A percentile compares a stretch with the other conserved stretches of the same genome.
Conservation (phyloP, 306 rosid species). For the Arachis hypogaea region DNA sequence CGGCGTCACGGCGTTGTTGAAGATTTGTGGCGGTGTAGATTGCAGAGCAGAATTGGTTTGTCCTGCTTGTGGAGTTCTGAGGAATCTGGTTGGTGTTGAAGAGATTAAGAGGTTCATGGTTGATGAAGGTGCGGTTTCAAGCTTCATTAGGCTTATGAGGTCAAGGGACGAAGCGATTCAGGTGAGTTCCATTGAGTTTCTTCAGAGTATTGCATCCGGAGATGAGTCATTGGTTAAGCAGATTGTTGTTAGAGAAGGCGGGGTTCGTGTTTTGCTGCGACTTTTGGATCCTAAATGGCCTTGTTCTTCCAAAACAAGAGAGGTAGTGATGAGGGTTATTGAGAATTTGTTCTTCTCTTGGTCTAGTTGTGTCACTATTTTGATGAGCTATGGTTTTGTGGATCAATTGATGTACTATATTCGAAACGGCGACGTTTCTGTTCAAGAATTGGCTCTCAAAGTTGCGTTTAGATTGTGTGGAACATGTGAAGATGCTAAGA, state of each 20-base stretch:
- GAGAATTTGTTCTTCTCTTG: slow-evolving; percentile 68
- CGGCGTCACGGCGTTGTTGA: slow-evolving; percentile 75
- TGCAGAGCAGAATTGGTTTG: slow-evolving; percentile 57
- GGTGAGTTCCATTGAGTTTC: slow-evolving; percentile 63
- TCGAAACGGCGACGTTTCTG: slow-evolving; percentile 66
- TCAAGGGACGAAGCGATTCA: slow-evolving; percentile 68
- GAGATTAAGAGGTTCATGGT: slow-evolving; percentile 86
- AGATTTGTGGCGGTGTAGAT: slow-evolving; percentile 55
- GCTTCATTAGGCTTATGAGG: slow-evolving; percentile 53
- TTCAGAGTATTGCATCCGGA: slow-evolving; percentile 66
- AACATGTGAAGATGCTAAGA: slow-evolving; percentile 75
- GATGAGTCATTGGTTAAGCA: slow-evolving; percentile 57
- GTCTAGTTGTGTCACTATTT: slow-evolving; percentile 40
- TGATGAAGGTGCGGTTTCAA: slow-evolving; percentile 71
- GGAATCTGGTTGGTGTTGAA: slow-evolving; percentile 72
- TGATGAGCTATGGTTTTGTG: slow-evolving; percentile 66
- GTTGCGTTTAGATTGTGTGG: slow-evolving; percentile 63
- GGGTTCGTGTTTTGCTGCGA: slow-evolving; percentile 56
- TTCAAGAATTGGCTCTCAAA: slow-evolving; percentile 78
- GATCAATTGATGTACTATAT: slow-evolving; percentile 65
- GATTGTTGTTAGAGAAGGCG: slow-evolving; percentile 71
- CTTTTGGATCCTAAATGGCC: slow-evolving; percentile 61
- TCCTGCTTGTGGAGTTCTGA: slow-evolving; percentile 72
- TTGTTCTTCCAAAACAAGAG: slow-evolving; percentile 57
- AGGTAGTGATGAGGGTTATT: slow-evolving; percentile 64